A percentile compares a stretch with the other conserved stretches of the same genome.
Evolutionary conservation across 2,329 filamentous ascomycete genomes (phyloP).

Genomic region (Paecilomyces niveus): DNA sequence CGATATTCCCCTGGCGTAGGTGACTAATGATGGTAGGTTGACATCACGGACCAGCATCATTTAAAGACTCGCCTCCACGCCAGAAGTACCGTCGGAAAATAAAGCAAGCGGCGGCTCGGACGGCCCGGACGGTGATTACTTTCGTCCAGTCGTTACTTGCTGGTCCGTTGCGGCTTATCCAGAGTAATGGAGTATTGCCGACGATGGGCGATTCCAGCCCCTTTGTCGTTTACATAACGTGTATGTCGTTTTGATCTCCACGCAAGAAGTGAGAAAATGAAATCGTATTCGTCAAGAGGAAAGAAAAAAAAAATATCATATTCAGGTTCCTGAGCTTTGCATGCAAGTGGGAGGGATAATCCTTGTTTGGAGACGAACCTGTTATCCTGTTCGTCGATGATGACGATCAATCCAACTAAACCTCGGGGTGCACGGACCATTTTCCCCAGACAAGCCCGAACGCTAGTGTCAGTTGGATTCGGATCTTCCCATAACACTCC

Average conservation of each 20-base stretch:
- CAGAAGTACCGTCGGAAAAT: background rate
- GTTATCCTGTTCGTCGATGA: background rate
- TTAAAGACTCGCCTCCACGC: background rate
- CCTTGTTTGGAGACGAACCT: background rate
- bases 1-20: background rate
- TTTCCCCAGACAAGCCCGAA: background rate
- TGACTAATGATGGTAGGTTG: constrained; percentile 17
- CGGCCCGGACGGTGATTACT: background rate
- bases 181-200: background rate
- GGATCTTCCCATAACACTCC: background rate
- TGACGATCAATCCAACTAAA: background rate
- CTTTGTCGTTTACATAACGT: background rate
- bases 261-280: background rate
- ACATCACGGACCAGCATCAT: constrained; percentile 25
- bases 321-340: background rate
- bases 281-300: background rate
- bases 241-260: background rate
- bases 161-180: background rate
- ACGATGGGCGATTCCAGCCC: background rate
- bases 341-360: background rate
- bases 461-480: background rate
- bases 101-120: background rate
- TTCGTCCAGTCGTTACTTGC: background rate
- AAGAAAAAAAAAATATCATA: too few species aligned
- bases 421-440: background rate